Evolutionary conservation across 768 basidiomycete species (phyloP).

Genomic region (Pholiota conissans): DNA sequence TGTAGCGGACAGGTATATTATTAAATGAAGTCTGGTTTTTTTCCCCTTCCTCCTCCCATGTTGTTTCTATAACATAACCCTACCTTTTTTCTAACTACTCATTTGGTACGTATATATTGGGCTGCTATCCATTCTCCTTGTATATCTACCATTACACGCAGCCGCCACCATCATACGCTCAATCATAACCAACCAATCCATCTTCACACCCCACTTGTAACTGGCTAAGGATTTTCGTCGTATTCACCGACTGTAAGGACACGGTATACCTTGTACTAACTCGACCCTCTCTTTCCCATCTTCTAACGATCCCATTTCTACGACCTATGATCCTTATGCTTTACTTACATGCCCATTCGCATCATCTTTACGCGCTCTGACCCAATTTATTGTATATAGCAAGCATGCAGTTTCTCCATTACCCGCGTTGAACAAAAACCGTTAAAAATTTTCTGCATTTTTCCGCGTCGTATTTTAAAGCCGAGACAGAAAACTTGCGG

Average conservation of each 20-base stretch:
- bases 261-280: neutral
- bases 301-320: neutral
- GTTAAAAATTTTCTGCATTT: too few relatives aligned
- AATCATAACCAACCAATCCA: neutral
- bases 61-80: neutral
- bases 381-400: too few relatives aligned
- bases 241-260: neutral
- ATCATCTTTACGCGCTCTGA: too few relatives aligned
- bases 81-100: neutral
- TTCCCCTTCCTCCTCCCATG: neutral
- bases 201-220: neutral
- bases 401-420: too few relatives aligned
- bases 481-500: too few relatives aligned
- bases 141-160: neutral
- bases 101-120: constrained; percentile 5
- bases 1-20: constrained; percentile 4
- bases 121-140: neutral
- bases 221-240: neutral
- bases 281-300: neutral
- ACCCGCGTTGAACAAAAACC: too few relatives aligned
- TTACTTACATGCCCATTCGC: neutral
- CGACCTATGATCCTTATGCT: neutral
- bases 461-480: too few relatives aligned
- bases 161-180: neutral
- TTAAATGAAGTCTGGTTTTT: constrained; percentile 7